phyloP scores from a whole-genome alignment of 129 eudicot species.

The Pittosporum tobira region DNA sequence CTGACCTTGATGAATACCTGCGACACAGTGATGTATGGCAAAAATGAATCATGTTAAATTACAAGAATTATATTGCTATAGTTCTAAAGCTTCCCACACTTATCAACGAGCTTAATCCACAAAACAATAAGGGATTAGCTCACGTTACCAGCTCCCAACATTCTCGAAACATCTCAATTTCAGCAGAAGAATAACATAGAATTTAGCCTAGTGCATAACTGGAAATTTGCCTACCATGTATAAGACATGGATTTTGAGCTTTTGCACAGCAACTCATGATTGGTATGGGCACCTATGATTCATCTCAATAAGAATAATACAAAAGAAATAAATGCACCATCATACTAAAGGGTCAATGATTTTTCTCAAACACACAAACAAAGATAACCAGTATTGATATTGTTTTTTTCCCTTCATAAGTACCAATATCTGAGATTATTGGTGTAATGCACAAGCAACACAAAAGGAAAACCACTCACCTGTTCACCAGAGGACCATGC shows the following conservation, averaged over 20 bases:
- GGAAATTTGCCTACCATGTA: constrained; percentile 53
- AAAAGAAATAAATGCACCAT: neutral
- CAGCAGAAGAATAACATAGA: too few species aligned
- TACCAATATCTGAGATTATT: neutral
- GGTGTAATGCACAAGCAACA: neutral
- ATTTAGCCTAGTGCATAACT: too few species aligned
- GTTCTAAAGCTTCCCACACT: too few species aligned
- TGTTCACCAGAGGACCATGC: too few species aligned
- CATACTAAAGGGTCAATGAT: neutral
- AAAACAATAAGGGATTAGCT: too few species aligned
- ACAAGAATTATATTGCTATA: too few species aligned
- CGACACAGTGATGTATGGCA: too few species aligned
- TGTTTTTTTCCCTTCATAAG: neutral
- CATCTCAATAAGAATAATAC: constrained; percentile 12
- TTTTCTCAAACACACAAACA: neutral
- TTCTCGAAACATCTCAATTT: neutral
- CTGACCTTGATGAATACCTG: too few species aligned
- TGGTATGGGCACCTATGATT: constrained; percentile 68
- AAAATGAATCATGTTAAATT: too few species aligned
- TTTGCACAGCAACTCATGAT: constrained; percentile 81
- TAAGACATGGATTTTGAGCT: constrained; percentile 89
- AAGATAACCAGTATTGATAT: neutral
- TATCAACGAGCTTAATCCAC: too few species aligned
- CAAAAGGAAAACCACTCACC: neutral
- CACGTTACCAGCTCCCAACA: too few species aligned